Conservation (phyloP, 768 basidiomycete species). For the Pleurotus salmoneostramineus region DNA sequence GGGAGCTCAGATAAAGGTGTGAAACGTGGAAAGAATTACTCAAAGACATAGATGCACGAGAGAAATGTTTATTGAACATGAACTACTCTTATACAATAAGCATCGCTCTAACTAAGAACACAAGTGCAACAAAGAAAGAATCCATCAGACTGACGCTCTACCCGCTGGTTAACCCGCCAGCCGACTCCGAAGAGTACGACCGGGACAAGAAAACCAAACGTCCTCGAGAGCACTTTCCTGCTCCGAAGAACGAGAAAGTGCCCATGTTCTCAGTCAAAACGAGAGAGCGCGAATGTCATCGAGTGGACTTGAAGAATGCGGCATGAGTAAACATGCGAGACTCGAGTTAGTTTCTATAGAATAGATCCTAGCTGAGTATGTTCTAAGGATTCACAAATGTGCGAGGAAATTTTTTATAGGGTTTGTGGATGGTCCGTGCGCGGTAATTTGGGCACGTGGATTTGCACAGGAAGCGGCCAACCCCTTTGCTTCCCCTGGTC, state of each 20-base stretch:
- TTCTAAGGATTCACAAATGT: constrained; percentile 37
- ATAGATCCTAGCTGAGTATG: constrained; percentile 74
- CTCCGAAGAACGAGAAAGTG: constrained; percentile 15
- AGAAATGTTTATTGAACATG: no score
- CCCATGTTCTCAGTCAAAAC: constrained; percentile 53
- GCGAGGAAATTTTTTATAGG: constrained; percentile 27
- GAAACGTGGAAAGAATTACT: no score
- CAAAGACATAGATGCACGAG: no score
- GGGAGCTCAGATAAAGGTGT: no score
- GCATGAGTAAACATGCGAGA: constrained; percentile 71
- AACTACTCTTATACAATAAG: no score
- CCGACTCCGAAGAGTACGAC: constrained; percentile 10
- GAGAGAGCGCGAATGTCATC: constrained; percentile 55
- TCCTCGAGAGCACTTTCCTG: constrained; percentile 50
- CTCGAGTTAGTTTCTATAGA: constrained; percentile 69
- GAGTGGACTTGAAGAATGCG: constrained; percentile 57
- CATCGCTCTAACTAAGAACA: no score
- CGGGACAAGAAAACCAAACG: constrained; percentile 42
- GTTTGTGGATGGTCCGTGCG: constrained; percentile 30
- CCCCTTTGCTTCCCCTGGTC: no score
- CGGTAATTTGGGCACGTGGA: background rate
- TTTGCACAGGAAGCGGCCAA: background rate
- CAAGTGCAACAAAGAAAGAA: no score
- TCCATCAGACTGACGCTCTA: constrained; percentile 53
- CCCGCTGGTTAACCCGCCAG: constrained; percentile 35